Evolutionary conservation across 2,329 filamentous ascomycete species (phyloP).

Genomic region (Coniochaeta ligniaria): DNA sequence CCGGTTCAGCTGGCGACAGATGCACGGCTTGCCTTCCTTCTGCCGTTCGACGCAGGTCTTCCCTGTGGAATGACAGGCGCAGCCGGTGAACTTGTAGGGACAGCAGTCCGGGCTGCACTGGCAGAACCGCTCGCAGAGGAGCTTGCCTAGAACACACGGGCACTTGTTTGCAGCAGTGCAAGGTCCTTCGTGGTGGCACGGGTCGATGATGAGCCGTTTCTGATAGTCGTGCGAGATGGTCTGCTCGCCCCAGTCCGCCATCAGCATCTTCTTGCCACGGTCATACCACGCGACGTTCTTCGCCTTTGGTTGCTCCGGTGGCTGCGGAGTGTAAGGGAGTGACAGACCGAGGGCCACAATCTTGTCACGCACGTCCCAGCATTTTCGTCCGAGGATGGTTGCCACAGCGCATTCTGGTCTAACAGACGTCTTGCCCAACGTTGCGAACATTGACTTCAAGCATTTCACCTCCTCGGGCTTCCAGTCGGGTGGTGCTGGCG

Average conservation of each 20-base stretch:
- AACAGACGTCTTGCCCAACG: constrained; percentile 32
- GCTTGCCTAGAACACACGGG: constrained; percentile 50
- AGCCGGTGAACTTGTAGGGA: constrained; percentile 58
- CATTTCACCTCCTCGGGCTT: constrained; percentile 39
- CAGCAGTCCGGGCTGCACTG: constrained; percentile 53
- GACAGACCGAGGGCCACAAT: constrained; percentile 30
- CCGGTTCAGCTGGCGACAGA: constrained; percentile 64
- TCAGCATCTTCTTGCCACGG: constrained; percentile 44
- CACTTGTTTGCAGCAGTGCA: constrained; percentile 53
- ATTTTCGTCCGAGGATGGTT: constrained; percentile 41
- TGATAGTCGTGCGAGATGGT: constrained; percentile 49
- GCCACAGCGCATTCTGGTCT: constrained; percentile 42
- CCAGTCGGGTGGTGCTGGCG: constrained; percentile 29
- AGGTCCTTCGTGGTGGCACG: constrained; percentile 63
- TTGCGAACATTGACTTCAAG: constrained; percentile 38
- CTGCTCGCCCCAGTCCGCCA: constrained; percentile 48
- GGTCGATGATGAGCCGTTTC: constrained; percentile 49
- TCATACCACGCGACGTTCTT: constrained; percentile 49
- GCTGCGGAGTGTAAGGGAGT: constrained; percentile 16
- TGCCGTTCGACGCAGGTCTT: constrained; percentile 50
- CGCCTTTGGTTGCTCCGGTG: constrained; percentile 23
- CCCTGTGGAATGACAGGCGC: constrained; percentile 54
- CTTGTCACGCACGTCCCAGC: constrained; percentile 43
- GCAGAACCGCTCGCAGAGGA: constrained; percentile 70
- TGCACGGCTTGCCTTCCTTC: constrained; percentile 52